These are phyloP conservation scores for Chlorella variabilis DNA, from an alignment of 163 green algal species.

Conservation along the genomic window DNA sequence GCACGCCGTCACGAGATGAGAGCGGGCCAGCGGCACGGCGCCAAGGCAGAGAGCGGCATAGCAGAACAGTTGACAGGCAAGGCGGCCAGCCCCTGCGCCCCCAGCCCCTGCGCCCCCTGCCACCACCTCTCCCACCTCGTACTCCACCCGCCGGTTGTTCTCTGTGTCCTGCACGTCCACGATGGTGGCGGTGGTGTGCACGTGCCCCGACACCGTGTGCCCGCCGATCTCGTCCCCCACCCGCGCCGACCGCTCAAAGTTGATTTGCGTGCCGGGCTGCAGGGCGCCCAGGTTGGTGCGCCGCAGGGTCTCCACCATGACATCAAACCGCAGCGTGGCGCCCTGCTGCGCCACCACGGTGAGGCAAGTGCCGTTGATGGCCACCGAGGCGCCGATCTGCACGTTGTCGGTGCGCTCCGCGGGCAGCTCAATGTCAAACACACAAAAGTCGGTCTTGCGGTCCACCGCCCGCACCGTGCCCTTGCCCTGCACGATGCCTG, in stretches of 20 bases:
- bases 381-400: conserved; percentile 83
- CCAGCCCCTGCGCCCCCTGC: neutral
- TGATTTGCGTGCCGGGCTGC: conserved; percentile 77
- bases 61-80: neutral
- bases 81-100: neutral
- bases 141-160: conserved; percentile 80
- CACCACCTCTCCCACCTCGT: conserved; percentile 55
- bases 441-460: conserved; percentile 56
- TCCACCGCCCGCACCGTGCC: conserved; percentile 51
- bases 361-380: conserved; percentile 98
- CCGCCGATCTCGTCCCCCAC: conserved; percentile 98
- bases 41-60: too few relatives aligned
- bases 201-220: conserved; percentile 93
- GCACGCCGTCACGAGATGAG: too few relatives aligned
- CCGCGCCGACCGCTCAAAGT: conserved; percentile 91
- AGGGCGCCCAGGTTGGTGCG: conserved; percentile 91
- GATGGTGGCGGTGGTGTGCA: conserved; percentile 85
- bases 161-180: conserved; percentile 61
- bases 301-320: conserved; percentile 94
- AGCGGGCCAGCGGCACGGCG: neutral
- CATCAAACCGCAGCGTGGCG: conserved; percentile 78
- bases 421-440: conserved; percentile 54
- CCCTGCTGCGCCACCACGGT: conserved; percentile 74
- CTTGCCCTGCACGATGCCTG: conserved; percentile 79
- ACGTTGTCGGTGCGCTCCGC: conserved; percentile 9